Base-by-base conservation (phyloP, 2,329 filamentous ascomycete species). In the Allantophomopsis cytisporea region DNA sequence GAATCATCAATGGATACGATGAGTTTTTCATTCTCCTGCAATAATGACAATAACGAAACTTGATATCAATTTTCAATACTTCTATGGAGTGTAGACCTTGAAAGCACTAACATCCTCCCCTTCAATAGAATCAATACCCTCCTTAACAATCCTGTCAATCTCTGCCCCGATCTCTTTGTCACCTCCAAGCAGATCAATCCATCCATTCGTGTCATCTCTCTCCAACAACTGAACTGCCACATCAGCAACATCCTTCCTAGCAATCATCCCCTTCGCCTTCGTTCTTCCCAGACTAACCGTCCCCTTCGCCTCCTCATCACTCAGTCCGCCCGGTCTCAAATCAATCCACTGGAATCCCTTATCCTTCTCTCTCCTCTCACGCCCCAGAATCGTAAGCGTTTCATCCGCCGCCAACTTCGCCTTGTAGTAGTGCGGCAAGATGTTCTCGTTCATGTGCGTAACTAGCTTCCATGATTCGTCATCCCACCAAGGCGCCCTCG, bases 371-470 rank as follows among this genome's bases (percentile, higher is more conserved):
- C 53, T 58, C 53, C 60, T 57, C 47, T 61, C 61, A 8, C 23
- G 23, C 28, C 62, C 62, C 10, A 64, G 61, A 35, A 64, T 59
- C 50, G 73, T 71, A 4, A 77, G 59, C 2, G 59, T 63, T 55
- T 76, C 68, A 52, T 80, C 76, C 7, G 74, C 71, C 5, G 63
- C 69, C 13, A 78, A 51, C 56, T 80, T 80, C 45, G 75, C 74
- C 51, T 69, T 57, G 56, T 70, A 76, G 56, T 80, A 80, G 35
- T 58, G 60, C 16, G 68, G 60, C 15, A 78, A 57, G 3, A 57
- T 45, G 30, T 61, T 60, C 10, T 54, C 51, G 48, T 65, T 63
- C 35, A 60, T 59, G 31, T 66, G 54, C 13, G 54, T 43, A 12
- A 60, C 50, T 2, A 31, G 30, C 1, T 45, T 42, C 68, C 68